Percentiles rank a stretch among this genome's conserved stretches.
phyloP scores from a whole-genome alignment of 2,329 filamentous ascomycete species.

The Arthrocladium fulminans region DNA sequence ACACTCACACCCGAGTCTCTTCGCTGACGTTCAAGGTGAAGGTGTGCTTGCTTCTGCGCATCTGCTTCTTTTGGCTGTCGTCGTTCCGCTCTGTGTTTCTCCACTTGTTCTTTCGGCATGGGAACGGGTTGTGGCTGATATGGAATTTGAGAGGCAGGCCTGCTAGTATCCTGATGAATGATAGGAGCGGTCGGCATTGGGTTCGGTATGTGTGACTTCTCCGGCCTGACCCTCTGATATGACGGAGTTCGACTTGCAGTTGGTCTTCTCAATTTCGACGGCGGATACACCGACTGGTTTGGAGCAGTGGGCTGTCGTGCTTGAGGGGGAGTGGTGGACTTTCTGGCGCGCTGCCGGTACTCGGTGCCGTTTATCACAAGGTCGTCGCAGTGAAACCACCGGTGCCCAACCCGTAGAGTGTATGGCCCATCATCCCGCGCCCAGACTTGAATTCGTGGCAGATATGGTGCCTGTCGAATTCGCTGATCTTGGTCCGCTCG shows the following conservation, averaged over 20 bases:
- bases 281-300: conserved; percentile 1
- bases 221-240: not conserved
- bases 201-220: no score
- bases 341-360: not conserved
- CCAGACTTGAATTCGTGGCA: conserved; percentile 6
- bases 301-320: not conserved
- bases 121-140: conserved; percentile 7
- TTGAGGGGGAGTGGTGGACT: not conserved
- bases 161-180: not conserved
- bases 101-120: not conserved
- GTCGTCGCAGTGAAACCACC: conserved; percentile 10
- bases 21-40: not conserved
- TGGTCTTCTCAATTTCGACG: not conserved
- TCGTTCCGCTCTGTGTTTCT: conserved; percentile 1
- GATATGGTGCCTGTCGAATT: conserved; percentile 7
- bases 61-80: not conserved
- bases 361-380: conserved; percentile 7
- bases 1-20: conserved; percentile 3
- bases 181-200: not conserved
- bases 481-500: not conserved
- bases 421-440: conserved; percentile 6
- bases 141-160: not conserved
- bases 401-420: conserved; percentile 4
- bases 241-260: not conserved
- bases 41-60: conserved; percentile 1